Percentiles rank a stretch among this genome's conserved stretches.
Evolutionary conservation across 345 rosid genomes (phyloP).

Genomic region (Moricandia moricandioides): DNA sequence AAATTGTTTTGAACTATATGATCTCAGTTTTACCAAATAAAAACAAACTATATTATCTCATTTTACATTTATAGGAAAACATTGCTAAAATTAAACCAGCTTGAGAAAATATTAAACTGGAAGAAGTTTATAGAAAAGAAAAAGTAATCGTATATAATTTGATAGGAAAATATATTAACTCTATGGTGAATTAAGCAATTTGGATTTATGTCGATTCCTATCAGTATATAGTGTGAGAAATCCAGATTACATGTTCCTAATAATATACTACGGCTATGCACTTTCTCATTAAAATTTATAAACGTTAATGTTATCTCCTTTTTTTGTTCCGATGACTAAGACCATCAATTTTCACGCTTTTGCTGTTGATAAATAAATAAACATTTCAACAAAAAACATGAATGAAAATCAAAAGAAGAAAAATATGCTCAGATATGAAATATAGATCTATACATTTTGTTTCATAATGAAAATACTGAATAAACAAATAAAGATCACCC

Average conservation of each 20-base stretch:
- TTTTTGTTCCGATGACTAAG: slow-evolving; percentile 8
- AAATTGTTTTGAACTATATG: background rate
- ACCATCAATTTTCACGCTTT: background rate
- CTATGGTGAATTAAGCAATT: background rate
- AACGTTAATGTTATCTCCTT: slow-evolving; percentile 4
- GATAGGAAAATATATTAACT: background rate
- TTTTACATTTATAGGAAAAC: background rate
- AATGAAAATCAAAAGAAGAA: slow-evolving; percentile 1
- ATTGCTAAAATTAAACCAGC: background rate
- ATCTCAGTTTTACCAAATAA: background rate
- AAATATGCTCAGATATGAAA: slow-evolving; percentile 10
- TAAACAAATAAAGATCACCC: no score
- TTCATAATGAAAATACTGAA: no score
- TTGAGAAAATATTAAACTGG: background rate
- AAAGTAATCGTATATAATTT: background rate
- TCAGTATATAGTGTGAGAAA: background rate
- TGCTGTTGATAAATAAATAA: no score
- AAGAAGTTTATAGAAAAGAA: background rate
- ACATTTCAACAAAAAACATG: slow-evolving; percentile 7
- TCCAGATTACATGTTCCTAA: background rate
- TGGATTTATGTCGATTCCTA: background rate
- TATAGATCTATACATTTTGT: background rate
- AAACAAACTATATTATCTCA: background rate
- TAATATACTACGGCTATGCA: background rate
- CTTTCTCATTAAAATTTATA: slow-evolving; percentile 13